Conservation (phyloP, 106 monocot genomes). For the Allium cepa region DNA sequence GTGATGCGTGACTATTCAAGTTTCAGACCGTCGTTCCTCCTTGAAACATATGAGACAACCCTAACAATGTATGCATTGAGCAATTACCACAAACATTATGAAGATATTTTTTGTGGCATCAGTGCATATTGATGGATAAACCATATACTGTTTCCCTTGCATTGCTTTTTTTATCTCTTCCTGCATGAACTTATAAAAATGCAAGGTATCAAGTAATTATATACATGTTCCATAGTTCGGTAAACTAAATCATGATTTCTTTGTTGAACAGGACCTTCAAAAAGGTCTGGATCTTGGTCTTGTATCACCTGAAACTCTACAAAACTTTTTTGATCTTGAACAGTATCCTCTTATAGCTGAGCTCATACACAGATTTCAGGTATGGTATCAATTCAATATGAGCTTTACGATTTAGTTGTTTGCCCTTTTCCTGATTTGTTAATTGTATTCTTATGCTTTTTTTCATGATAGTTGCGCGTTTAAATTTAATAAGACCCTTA, state of each 20-base stretch:
- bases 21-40: too few species aligned
- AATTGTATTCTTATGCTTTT: too few species aligned
- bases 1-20: too few species aligned
- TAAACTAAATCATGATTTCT: constrained; percentile 6
- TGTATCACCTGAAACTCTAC: constrained; percentile 88
- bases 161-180: neutral
- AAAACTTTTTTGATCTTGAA: constrained; percentile 97
- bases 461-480: too few species aligned
- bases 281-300: constrained; percentile 93
- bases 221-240: neutral
- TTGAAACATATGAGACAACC: too few species aligned
- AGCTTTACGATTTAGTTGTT: neutral
- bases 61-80: too few species aligned
- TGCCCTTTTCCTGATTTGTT: neutral
- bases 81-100: too few species aligned
- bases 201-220: neutral
- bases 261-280: constrained; percentile 64
- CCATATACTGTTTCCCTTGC: neutral
- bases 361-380: constrained; percentile 89
- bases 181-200: neutral
- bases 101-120: too few species aligned
- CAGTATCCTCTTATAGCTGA: constrained; percentile 80
- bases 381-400: constrained; percentile 6
- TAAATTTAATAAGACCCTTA: too few species aligned
- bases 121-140: too few species aligned